Conservation (phyloP, 768 basidiomycete genomes). For the Boletus vermiculosoides region DNA sequence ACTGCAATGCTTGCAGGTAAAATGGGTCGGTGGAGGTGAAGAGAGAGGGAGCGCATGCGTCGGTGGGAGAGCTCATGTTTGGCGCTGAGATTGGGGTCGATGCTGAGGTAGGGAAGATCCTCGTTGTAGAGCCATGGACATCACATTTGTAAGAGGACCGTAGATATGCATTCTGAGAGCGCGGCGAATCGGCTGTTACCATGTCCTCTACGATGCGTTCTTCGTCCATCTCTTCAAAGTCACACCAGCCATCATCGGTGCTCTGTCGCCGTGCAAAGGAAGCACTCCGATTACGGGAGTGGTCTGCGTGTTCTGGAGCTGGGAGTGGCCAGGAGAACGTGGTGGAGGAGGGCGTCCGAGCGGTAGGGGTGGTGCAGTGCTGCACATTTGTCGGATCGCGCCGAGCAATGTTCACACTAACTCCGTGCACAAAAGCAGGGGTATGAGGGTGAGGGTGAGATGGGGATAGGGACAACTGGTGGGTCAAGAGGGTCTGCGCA, state of each 20-base stretch:
- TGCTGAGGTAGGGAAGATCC: constrained; percentile 26
- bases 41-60: constrained; percentile 27
- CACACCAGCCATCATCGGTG: constrained; percentile 29
- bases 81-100: constrained; percentile 14
- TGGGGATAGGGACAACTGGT: constrained; percentile 27
- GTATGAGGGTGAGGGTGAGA: constrained; percentile 18
- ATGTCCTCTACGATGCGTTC: constrained; percentile 48
- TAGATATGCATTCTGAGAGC: constrained; percentile 20
- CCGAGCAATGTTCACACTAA: constrained; percentile 21
- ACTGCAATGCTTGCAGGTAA: constrained; percentile 44
- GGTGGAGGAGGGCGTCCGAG: constrained; percentile 34
- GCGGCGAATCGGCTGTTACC: constrained; percentile 36
- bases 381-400: constrained; percentile 37
- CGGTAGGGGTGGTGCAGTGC: constrained; percentile 42
- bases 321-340: constrained; percentile 32
- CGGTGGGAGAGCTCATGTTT: constrained; percentile 21
- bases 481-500: constrained; percentile 41
- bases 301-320: constrained; percentile 20
- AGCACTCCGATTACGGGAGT: constrained; percentile 30
- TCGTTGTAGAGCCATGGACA: constrained; percentile 11
- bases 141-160: constrained; percentile 24
- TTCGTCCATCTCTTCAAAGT: constrained; percentile 43
- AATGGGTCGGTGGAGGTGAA: constrained; percentile 52
- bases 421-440: constrained; percentile 19
- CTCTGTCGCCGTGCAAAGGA: constrained; percentile 24